Base-by-base conservation (phyloP, 78 protist genomes). In the Goniomonas avonlea region DNA sequence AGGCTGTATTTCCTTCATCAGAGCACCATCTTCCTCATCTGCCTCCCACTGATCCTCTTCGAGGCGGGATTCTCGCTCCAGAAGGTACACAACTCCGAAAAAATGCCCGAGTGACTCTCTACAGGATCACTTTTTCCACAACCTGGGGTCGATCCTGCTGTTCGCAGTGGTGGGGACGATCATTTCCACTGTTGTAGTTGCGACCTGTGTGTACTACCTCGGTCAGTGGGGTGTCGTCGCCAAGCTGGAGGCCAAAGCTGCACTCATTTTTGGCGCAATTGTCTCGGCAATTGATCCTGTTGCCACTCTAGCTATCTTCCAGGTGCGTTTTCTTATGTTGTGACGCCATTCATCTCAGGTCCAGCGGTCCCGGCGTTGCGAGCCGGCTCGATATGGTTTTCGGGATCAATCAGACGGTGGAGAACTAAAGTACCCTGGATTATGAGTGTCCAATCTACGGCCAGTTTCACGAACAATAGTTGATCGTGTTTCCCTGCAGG, bases 21-120 rank as follows among this genome's bases (percentile, higher is more conserved):
- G 3, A 63, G 37, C 45, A n/a, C 71, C 31, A 63, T 63, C 15
- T 63, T 63, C 43, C 71, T 63, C 43, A 37, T 63, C 71, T 63
- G 32, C 71, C 71, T 63, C 43, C 71, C 71, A 11, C 71, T 63
- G 31, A 63, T 63, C 71, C 71, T 63, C n/a, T 63, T 63, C 45
- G 71, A 63, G 71, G 37, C 47, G 29, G 71, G 71, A 5, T 63
- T 37, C 45, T 31, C 47, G 23, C 71, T 63, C 71, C 32, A 63
- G 21, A 63, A 63, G 45, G n/a, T n/a, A n/a, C n/a, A n/a, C n/a
- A n/a, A n/a, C 53, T 9, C 25, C 53, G 25, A 17, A 13, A 45
- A 45, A 13, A 45, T 45, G 13, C 25, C 25, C 9, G 53, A 17
- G 53, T 45, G 25, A 45, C 9, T 13, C 53, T 45, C 53, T 45